Percentiles rank a stretch among this genome's conserved stretches.
Conservation (phyloP, 352 stramenopile species). For the Pythium plurisporium region DNA sequence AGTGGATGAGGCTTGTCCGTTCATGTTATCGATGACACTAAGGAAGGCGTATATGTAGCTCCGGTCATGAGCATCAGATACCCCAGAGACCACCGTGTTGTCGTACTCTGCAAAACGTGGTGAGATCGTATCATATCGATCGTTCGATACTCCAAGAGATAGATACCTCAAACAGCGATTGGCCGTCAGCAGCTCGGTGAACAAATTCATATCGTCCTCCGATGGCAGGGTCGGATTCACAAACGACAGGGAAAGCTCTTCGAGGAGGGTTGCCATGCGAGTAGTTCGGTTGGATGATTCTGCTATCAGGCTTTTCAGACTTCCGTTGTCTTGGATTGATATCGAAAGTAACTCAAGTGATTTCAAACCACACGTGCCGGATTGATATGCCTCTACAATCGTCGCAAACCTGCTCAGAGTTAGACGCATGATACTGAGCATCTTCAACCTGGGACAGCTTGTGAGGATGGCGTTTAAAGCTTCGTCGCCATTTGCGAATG, state of each 20-base stretch:
- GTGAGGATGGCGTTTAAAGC: background rate
- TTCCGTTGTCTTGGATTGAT: background rate
- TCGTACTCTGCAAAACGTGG: background rate
- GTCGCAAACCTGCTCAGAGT: too few relatives aligned
- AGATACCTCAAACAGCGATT: too few relatives aligned
- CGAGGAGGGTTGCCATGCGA: background rate
- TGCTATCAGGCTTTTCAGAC: background rate
- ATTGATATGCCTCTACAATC: too few relatives aligned
- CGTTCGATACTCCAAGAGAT: too few relatives aligned
- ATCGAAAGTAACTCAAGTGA: background rate
- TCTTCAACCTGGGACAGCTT: background rate
- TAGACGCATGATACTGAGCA: background rate
- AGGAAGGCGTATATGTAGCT: background rate
- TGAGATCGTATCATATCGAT: too few relatives aligned
- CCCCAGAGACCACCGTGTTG: background rate
- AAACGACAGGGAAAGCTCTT: background rate
- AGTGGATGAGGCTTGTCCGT: background rate
- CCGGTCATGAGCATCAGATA: too few relatives aligned
- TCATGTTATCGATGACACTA: background rate
- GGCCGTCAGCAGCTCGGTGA: too few relatives aligned
- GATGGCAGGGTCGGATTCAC: background rate
- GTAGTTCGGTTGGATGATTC: background rate
- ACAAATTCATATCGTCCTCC: background rate
- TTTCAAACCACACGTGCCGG: background rate
- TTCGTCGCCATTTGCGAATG: background rate